Base-by-base conservation (phyloP, 768 basidiomycete species). In the Russula foetens region DNA sequence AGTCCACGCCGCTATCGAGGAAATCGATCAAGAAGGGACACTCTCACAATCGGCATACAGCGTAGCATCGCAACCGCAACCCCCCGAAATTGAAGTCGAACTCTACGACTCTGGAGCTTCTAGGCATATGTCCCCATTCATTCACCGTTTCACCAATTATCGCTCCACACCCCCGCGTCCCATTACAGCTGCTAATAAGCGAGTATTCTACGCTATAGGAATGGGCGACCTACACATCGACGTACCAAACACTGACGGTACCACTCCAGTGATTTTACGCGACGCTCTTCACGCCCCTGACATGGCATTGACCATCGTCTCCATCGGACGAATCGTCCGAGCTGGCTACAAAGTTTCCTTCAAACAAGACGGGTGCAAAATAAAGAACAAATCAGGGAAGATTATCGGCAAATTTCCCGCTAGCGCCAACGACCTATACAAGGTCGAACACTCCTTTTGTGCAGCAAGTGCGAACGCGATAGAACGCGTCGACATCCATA, bases 81-180 rank as follows among this genome's bases (percentile, higher is more conserved):
- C n/a, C n/a, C n/a, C n/a, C n/a, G n/a, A n/a, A n/a, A n/a, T n/a
- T n/a, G n/a, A n/a, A n/a, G n/a, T n/a, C n/a, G 53, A 41, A 15
- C 53, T 66, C 47, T 56, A 63, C 33, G 62, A 68, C 58, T 67
- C 64, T 1, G 66, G 66, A 7, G n/a, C n/a, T n/a, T n/a, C n/a
- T n/a, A n/a, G n/a, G n/a, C n/a, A n/a, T n/a, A n/a, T n/a, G n/a
- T n/a, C 64, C 17, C 66, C 67, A 9, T 39, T 51, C 29, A 28
- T 49, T 2, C 47, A 63, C 15, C 44, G 48, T 14, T 66, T 68
- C 28, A 24, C 41, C 19, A 61, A 59, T 19, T 67, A 54, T 54
- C 53, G 23, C 3, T 6, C 45, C 2, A 68, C 60, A n/a, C 0
- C 39, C 12, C 66, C 53, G 2, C 31, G 46, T 1, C 59, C 66